Percentiles rank a stretch among this genome's conserved stretches.
phyloP scores from a whole-genome alignment of 1,284 basidiomycete species.

The Papiliotrema laurentii region DNA sequence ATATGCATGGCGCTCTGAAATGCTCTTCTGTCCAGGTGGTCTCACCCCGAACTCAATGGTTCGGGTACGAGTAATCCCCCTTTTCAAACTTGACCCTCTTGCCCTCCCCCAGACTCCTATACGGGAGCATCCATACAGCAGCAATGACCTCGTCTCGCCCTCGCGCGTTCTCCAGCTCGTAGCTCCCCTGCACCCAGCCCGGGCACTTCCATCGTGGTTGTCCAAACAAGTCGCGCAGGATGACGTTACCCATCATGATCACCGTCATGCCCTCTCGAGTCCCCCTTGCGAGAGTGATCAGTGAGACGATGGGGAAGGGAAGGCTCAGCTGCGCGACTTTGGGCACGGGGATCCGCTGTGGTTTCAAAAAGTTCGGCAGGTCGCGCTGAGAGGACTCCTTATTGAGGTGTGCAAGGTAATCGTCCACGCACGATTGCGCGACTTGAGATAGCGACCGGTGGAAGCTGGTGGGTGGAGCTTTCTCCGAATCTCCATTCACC shows the following conservation, averaged over 20 bases:
- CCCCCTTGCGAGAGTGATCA: constrained; percentile 61
- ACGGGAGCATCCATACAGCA: constrained; percentile 40
- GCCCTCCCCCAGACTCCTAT: constrained; percentile 38
- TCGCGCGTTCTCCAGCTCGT: constrained; percentile 16
- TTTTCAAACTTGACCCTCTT: constrained; percentile 40
- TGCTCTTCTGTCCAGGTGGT: neutral
- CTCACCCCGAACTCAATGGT: constrained; percentile 5
- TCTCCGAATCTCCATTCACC: neutral
- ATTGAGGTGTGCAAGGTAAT: constrained; percentile 17
- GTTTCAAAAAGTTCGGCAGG: constrained; percentile 36
- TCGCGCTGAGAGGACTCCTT: neutral
- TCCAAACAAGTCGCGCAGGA: constrained; percentile 64
- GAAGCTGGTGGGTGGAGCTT: constrained; percentile 8
- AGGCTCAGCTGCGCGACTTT: constrained; percentile 34
- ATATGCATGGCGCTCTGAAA: neutral
- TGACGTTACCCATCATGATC: constrained; percentile 70
- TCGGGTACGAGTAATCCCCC: constrained; percentile 40
- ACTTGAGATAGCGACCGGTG: constrained; percentile 24
- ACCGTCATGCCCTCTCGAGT: constrained; percentile 70
- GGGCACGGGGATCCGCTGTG: constrained; percentile 30
- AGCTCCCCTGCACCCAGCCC: constrained; percentile 33
- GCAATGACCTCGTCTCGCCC: constrained; percentile 13
- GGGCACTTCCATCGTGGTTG: constrained; percentile 33
- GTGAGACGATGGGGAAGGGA: constrained; percentile 42
- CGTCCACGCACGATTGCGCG: constrained; percentile 17